phyloP scores from a whole-genome alignment of 306 rosid species.

The Luffa aegyptiaca region DNA sequence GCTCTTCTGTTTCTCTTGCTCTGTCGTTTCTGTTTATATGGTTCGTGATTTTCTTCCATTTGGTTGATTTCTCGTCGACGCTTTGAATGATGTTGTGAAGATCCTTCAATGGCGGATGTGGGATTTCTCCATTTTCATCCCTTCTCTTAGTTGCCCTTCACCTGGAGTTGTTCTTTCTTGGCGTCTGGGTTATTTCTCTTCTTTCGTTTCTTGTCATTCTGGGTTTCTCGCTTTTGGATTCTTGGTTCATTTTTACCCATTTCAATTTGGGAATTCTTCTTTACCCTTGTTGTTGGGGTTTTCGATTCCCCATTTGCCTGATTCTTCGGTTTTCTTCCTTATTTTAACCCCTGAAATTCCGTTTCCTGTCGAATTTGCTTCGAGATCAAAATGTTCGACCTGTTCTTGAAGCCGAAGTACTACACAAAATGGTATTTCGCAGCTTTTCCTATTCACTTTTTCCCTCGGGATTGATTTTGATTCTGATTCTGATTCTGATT shows the following conservation, averaged over 20 bases:
- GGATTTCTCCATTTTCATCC: not conserved
- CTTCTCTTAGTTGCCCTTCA: not conserved
- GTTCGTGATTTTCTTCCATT: not conserved
- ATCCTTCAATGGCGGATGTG: not conserved
- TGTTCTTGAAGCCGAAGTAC: constrained; percentile 5
- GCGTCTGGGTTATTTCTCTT: not conserved
- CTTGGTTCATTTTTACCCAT: constrained; percentile 26
- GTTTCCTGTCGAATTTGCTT: not conserved
- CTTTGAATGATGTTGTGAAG: not conserved
- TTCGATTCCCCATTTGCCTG: constrained; percentile 10
- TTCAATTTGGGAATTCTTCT: constrained; percentile 12
- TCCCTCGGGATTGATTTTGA: constrained; percentile 4
- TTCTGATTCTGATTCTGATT: constrained; percentile 9
- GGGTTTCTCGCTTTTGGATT: constrained; percentile 28
- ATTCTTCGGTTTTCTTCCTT: constrained; percentile 1
- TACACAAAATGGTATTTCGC: not conserved
- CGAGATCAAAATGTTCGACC: not conserved
- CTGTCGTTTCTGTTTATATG: not conserved
- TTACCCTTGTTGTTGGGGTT: constrained; percentile 19
- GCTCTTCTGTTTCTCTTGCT: not conserved
- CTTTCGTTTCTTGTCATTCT: not conserved
- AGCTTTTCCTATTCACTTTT: not conserved
- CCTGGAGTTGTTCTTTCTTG: not conserved
- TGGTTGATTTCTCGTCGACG: not conserved
- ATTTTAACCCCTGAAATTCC: constrained; percentile 5